Conservation (phyloP, 1,284 basidiomycete species). For the Agroathelia rolfsii region DNA sequence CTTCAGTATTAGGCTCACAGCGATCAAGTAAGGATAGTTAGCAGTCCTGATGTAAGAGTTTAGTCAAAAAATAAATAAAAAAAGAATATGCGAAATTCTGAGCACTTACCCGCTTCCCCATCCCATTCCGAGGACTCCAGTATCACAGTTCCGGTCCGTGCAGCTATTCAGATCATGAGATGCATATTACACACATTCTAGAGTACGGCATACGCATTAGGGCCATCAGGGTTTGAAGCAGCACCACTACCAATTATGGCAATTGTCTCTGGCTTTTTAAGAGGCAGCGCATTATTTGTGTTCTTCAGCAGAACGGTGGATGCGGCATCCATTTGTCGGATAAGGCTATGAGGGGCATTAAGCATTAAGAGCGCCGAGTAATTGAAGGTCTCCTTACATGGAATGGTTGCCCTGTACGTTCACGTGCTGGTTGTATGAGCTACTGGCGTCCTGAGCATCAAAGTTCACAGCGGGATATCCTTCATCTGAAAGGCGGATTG, state of each 20-base stretch:
- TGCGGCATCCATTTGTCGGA: slow-evolving; percentile 59
- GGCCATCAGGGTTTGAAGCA: slow-evolving; percentile 43
- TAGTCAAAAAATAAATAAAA: too few species aligned
- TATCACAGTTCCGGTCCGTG: slow-evolving; percentile 34
- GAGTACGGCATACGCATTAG: too few species aligned
- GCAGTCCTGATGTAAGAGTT: too few species aligned
- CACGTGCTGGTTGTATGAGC: slow-evolving; percentile 31
- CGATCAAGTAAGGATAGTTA: slow-evolving; percentile 39
- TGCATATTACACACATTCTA: too few species aligned
- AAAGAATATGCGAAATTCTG: too few species aligned
- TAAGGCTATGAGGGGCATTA: slow-evolving; percentile 44
- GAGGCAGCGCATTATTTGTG: slow-evolving; percentile 41
- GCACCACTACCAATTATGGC: slow-evolving; percentile 57
- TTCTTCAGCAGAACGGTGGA: slow-evolving; percentile 75
- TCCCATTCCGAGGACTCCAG: slow-evolving; percentile 59
- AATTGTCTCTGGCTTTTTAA: slow-evolving; percentile 41
- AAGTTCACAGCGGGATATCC: slow-evolving; percentile 40
- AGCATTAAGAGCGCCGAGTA: too few species aligned
- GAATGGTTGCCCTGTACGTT: slow-evolving; percentile 61
- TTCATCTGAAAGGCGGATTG: slow-evolving; percentile 49
- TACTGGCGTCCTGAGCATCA: slow-evolving; percentile 21
- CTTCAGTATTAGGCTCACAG: too few species aligned
- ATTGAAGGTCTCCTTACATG: slow-evolving; percentile 25
- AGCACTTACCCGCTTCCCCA: slow-evolving; percentile 46
- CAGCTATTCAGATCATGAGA: too few species aligned